Evolutionary conservation across 2,329 filamentous ascomycete species (phyloP).

Genomic region (Mollisia scopiformis): DNA sequence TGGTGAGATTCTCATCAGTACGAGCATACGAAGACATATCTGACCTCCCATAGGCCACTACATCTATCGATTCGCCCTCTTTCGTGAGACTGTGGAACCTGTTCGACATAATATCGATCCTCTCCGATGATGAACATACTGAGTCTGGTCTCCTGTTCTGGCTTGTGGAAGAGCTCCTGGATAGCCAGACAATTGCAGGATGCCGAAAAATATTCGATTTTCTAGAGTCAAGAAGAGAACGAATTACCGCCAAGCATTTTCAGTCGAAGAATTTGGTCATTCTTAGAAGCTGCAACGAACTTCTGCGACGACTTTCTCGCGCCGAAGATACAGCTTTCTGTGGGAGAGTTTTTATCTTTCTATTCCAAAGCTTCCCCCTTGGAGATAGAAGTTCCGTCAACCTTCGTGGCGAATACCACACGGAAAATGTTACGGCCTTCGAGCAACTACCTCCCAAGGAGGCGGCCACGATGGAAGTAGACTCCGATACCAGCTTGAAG

Average conservation of each 20-base stretch:
- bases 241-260: conserved; percentile 80
- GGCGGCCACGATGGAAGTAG: conserved; percentile 66
- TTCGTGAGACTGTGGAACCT: conserved; percentile 93
- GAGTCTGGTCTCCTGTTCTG: conserved; percentile 85
- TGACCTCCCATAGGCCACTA: conserved; percentile 63
- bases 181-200: conserved; percentile 92
- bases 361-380: conserved; percentile 96
- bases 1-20: conserved; percentile 59
- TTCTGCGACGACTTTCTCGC: conserved; percentile 89
- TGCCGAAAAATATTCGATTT: conserved; percentile 94
- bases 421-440: conserved; percentile 89
- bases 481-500: conserved; percentile 47
- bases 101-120: conserved; percentile 85
- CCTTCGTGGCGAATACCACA: conserved; percentile 90
- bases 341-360: conserved; percentile 95
- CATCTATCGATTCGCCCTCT: conserved; percentile 72
- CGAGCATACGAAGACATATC: conserved; percentile 32
- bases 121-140: conserved; percentile 78
- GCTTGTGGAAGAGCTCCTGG: conserved; percentile 91
- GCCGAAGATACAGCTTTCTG: conserved; percentile 98
- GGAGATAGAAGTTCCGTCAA: conserved; percentile 98
- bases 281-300: conserved; percentile 91
- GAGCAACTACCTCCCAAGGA: conserved; percentile 56
- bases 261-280: conserved; percentile 86
- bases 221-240: conserved; percentile 88